These are phyloP conservation scores for Suhomyces atakaporum DNA, from an alignment of 1,139 yeast genomes.

Conservation along the genomic window DNA sequence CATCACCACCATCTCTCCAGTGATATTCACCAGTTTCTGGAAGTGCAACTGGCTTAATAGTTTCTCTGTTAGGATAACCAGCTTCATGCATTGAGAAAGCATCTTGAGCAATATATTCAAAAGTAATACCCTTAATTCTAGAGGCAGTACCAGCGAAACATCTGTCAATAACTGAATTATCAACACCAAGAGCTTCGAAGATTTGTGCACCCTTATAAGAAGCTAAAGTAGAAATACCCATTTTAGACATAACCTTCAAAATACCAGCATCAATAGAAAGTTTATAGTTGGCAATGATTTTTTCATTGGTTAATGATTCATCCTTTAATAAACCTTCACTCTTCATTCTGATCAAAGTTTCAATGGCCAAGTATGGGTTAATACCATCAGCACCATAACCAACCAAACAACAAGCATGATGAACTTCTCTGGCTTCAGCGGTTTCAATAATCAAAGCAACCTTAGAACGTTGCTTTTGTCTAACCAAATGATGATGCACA, in stretches of 20 bases:
- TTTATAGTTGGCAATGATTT: slow-evolving; percentile 74
- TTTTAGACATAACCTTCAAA: slow-evolving; percentile 95
- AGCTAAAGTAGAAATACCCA: slow-evolving; percentile 98
- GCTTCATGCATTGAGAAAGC: slow-evolving; percentile 91
- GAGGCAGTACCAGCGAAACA: slow-evolving; percentile 98
- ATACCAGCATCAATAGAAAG: slow-evolving; percentile 87
- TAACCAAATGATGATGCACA: slow-evolving; percentile 92
- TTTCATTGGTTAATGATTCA: slow-evolving; percentile 53
- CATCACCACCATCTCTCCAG: slow-evolving; percentile 98
- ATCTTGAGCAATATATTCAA: slow-evolving; percentile 94
- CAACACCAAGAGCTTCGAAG: slow-evolving; percentile 95
- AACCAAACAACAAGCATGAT: slow-evolving; percentile 88
- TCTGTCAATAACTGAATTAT: slow-evolving; percentile 90
- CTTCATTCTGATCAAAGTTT: slow-evolving; percentile 83
- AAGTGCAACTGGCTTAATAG: slow-evolving; percentile 69
- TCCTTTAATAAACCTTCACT: slow-evolving; percentile 73
- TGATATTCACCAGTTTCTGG: slow-evolving; percentile 98
- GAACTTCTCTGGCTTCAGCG: slow-evolving; percentile 97
- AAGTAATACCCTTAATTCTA: slow-evolving; percentile 92
- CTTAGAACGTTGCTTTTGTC: slow-evolving; percentile 94
- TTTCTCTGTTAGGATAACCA: slow-evolving; percentile 80
- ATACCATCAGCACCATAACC: slow-evolving; percentile 98
- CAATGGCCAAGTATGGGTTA: slow-evolving; percentile 91
- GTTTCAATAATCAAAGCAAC: slow-evolving; percentile 91
- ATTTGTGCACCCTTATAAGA: slow-evolving; percentile 98